Base-by-base conservation (phyloP, 768 basidiomycete genomes). In the Coprinopsis marcescibilis region DNA sequence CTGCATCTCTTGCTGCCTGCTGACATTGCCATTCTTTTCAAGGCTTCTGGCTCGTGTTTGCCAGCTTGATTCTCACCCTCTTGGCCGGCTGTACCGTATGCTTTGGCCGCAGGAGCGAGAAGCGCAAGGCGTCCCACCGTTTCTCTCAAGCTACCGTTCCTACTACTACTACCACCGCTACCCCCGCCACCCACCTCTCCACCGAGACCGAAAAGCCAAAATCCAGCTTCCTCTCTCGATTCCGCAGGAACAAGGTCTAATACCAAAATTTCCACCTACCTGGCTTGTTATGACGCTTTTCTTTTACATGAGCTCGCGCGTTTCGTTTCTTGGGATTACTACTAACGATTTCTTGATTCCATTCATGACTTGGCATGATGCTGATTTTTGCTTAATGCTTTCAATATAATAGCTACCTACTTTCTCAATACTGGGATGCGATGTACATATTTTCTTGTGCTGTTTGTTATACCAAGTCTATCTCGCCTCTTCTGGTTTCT, bases 11-110 rank as follows among this genome's bases (percentile, higher is more conserved):
- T 19, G 21, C 26, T 43, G 29, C 51, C 21, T 14, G 11, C 34
- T 46, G 12, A 19, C 21, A 25, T 47, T 50, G 23, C 8, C 8
- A 51, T 50, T 29, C 23, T 29, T 34, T 25, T 15, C 38, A 50
- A 83, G 85, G 75, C 6, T 87, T 88, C 61, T 89, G 86, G 86
- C 60, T 89, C 61, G 86, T 83, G 1, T 78, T 89, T 55, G 77
- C 72, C 15, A 61, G 80, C 11, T 65, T 89, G 58, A 65, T 88
- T 52, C 73, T 88, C 3, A 73, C 82, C 25, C 62, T 79, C 33
- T 58, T 86, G 46, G 83, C 77, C 14, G 83, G 83, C 43, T 21
- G 41, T 40, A 42, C 48, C 13, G 51, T 51, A 6, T 52, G 43
- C 50, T 48, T 49, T 23, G 53, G 53, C 3, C 39, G 40, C 13